Percentiles rank a stretch among this genome's conserved stretches.
These are phyloP conservation scores for Epichloe gansuensis DNA, from an alignment of 2,329 filamentous ascomycete genomes.

Conservation along the genomic window DNA sequence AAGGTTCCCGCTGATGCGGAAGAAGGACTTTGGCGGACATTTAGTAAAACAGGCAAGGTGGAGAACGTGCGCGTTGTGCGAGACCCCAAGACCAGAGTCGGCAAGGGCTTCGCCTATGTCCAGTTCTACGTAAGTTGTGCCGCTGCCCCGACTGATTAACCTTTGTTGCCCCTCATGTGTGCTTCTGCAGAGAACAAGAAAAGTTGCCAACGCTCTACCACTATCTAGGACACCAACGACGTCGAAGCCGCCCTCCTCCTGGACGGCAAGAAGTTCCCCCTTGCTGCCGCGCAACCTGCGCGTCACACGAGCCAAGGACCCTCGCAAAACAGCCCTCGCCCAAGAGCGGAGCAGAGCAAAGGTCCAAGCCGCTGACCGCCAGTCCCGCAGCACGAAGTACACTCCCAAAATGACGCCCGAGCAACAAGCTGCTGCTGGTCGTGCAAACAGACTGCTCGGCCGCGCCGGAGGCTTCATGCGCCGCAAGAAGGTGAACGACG, in stretches of 20 bases:
- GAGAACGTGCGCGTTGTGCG: constrained; percentile 90
- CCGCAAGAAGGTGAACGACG: constrained; percentile 17
- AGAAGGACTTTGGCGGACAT: constrained; percentile 82
- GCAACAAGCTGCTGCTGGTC: constrained; percentile 59
- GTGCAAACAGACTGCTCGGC: constrained; percentile 62
- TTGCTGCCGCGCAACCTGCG: constrained; percentile 83
- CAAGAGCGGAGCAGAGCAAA: constrained; percentile 21
- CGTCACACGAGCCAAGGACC: constrained; percentile 74
- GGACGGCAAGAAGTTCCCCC: constrained; percentile 85
- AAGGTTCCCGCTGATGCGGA: constrained; percentile 75
- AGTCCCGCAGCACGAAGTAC: constrained; percentile 40
- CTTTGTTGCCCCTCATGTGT: background rate
- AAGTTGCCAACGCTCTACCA: background rate
- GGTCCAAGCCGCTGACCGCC: constrained; percentile 24
- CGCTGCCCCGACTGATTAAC: background rate
- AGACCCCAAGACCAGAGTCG: constrained; percentile 79
- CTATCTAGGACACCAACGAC: constrained; percentile 56
- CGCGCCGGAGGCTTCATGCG: constrained; percentile 48
- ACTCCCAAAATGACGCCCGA: constrained; percentile 58
- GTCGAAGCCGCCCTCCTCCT: constrained; percentile 86
- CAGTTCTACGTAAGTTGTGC: constrained; percentile 60
- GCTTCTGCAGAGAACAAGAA: background rate
- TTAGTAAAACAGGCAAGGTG: constrained; percentile 63
- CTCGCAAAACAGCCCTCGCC: constrained; percentile 44
- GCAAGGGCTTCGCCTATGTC: constrained; percentile 95